Evolutionary conservation across 2,329 filamentous ascomycete genomes (phyloP).

Genomic region (Reticulascus tulasneorum): DNA sequence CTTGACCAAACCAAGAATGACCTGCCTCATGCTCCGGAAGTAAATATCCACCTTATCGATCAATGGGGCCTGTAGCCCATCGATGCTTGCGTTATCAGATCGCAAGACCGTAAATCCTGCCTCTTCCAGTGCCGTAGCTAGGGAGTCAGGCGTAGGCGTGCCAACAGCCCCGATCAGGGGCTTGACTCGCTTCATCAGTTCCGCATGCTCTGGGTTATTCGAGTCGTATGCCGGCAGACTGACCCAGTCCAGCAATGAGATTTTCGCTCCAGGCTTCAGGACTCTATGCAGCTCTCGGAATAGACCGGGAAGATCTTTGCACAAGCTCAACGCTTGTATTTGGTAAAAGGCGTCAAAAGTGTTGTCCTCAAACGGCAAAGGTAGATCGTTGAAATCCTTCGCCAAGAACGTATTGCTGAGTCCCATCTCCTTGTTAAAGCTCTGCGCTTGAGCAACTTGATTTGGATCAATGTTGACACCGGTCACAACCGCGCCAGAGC

Average conservation of each 20-base stretch:
- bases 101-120: slow-evolving; percentile 44
- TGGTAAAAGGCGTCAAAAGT: slow-evolving; percentile 51
- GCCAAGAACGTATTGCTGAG: slow-evolving; percentile 44
- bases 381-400: slow-evolving; percentile 48
- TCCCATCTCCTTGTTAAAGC: slow-evolving; percentile 38
- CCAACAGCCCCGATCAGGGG: slow-evolving; percentile 52
- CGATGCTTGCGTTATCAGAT: slow-evolving; percentile 50
- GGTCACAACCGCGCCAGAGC: slow-evolving; percentile 42
- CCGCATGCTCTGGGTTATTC: slow-evolving; percentile 39
- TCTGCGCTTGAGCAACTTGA: slow-evolving; percentile 41
- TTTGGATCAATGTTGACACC: slow-evolving; percentile 53
- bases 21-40: slow-evolving; percentile 45
- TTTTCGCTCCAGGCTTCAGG: slow-evolving; percentile 45
- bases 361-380: slow-evolving; percentile 44
- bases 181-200: slow-evolving; percentile 51
- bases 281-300: slow-evolving; percentile 46
- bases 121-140: slow-evolving; percentile 40
- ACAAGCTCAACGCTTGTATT: slow-evolving; percentile 54
- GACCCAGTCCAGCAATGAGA: slow-evolving; percentile 50
- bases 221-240: slow-evolving; percentile 46
- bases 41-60: slow-evolving; percentile 52
- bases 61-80: slow-evolving; percentile 45
- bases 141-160: slow-evolving; percentile 43
- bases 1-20: slow-evolving; percentile 45
- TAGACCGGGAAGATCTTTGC: slow-evolving; percentile 41